phyloP scores from a whole-genome alignment of 2,329 filamentous ascomycete species.

The Pseudovirgaria hyperparasitica region DNA sequence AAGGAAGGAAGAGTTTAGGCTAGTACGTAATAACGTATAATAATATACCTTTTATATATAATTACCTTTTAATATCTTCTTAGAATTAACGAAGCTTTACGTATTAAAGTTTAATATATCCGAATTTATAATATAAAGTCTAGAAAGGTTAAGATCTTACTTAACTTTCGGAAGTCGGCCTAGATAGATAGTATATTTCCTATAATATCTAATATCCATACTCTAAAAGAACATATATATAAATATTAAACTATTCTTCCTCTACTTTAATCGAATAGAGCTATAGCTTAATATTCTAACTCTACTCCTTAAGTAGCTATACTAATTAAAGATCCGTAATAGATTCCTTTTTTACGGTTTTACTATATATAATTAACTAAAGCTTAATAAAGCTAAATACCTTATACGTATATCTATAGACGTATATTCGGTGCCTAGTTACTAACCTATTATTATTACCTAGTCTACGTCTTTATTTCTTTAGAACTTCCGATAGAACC shows the following conservation, averaged over 20 bases:
- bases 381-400: background rate
- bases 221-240: background rate
- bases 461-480: background rate
- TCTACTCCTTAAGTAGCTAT: background rate
- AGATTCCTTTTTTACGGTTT: background rate
- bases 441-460: background rate
- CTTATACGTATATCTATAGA: background rate
- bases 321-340: background rate
- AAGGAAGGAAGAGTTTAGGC: background rate
- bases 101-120: background rate
- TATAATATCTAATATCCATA: background rate
- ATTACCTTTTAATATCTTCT: background rate
- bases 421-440: background rate
- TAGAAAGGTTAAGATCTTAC: background rate
- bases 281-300: constrained; percentile 1
- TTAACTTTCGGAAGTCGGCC: background rate
- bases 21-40: background rate
- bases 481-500: background rate
- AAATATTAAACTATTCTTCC: background rate
- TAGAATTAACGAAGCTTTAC: background rate
- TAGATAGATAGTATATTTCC: background rate
- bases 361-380: constrained; percentile 1
- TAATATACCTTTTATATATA: constrained; percentile 1
- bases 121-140: background rate
- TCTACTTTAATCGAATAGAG: background rate